Conservation (phyloP, 2,329 filamentous ascomycete species). For the Emergomyces orientalis region DNA sequence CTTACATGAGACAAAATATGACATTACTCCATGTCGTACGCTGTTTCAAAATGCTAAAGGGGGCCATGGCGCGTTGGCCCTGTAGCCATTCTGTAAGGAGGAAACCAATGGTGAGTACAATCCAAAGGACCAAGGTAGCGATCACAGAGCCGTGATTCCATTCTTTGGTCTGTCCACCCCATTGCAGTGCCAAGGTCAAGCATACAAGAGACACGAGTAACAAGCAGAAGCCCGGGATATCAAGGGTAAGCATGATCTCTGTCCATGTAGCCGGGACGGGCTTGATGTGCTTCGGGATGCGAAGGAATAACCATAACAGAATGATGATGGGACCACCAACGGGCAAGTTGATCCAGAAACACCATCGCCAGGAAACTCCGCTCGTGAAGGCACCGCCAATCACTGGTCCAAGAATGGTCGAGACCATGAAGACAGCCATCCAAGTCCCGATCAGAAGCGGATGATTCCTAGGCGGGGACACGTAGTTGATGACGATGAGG, state of each 20-base stretch:
- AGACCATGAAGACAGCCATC: slow-evolving; percentile 15
- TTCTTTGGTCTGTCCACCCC: slow-evolving; percentile 20
- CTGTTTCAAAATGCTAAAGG: slow-evolving; percentile 10
- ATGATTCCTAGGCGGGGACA: slow-evolving; percentile 11
- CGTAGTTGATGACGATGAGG: slow-evolving; percentile 14
- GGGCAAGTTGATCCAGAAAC: slow-evolving; percentile 12
- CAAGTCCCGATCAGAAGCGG: slow-evolving; percentile 15
- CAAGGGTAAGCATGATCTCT: slow-evolving; percentile 19
- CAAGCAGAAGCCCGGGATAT: slow-evolving; percentile 19
- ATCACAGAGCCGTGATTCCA: slow-evolving; percentile 21
- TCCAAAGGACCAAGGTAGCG: slow-evolving; percentile 17
- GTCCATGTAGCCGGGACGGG: slow-evolving; percentile 9
- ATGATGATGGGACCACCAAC: slow-evolving; percentile 12
- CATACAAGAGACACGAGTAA: slow-evolving; percentile 21
- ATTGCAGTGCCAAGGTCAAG: slow-evolving; percentile 23
- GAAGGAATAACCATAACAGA: slow-evolving; percentile 8
- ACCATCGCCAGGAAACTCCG: slow-evolving; percentile 17
- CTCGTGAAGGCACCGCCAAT: slow-evolving; percentile 16
- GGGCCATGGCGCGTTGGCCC: slow-evolving; percentile 9
- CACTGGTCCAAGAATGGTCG: slow-evolving; percentile 15
- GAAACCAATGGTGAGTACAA: slow-evolving; percentile 11
- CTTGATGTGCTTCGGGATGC: slow-evolving; percentile 12
- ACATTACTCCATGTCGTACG: slow-evolving; percentile 11
- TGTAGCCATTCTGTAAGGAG: slow-evolving; percentile 14
- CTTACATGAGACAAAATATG: slow-evolving; percentile 6